Evolutionary conservation across 1,284 basidiomycete genomes (phyloP).

Genomic region (Chalciporus sp.): DNA sequence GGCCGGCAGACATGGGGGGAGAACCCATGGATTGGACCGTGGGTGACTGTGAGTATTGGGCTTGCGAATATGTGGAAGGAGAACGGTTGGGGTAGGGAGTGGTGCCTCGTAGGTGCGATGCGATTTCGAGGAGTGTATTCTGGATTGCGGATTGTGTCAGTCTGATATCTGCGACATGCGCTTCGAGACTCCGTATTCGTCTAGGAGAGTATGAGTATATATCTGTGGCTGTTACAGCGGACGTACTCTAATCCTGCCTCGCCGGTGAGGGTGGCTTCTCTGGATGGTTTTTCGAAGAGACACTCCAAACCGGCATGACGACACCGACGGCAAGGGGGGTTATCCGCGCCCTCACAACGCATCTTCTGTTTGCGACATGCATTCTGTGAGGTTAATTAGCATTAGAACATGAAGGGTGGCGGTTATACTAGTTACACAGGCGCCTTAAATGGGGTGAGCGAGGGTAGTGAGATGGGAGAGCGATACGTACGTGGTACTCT

Average conservation of each 20-base stretch:
- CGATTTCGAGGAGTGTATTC: conserved; percentile 75
- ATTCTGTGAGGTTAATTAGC: conserved; percentile 52
- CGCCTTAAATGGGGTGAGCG: conserved; percentile 49
- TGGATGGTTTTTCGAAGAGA: conserved; percentile 86
- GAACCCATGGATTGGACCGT: conserved; percentile 57
- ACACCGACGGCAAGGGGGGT: conserved; percentile 89
- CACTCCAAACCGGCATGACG: conserved; percentile 83
- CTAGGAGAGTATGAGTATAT: conserved; percentile 42
- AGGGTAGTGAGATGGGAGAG: conserved; percentile 16
- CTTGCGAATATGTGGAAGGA: conserved; percentile 58
- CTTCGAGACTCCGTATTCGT: conserved; percentile 83
- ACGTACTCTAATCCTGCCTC: conserved; percentile 87
- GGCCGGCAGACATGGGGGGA: conserved; percentile 57
- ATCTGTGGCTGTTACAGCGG: conserved; percentile 10
- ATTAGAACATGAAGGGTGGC: neutral
- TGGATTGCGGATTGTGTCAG: conserved; percentile 72
- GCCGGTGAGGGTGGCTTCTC: conserved; percentile 81
- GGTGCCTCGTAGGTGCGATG: conserved; percentile 63
- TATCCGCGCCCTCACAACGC: conserved; percentile 88
- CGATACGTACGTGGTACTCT: conserved; percentile 73
- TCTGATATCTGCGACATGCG: conserved; percentile 79
- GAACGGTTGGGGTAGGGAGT: conserved; percentile 53
- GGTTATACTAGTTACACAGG: conserved; percentile 57
- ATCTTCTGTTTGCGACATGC: conserved; percentile 86
- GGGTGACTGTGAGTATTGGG: conserved; percentile 61